phyloP scores from a whole-genome alignment of 805 yeast species.

The Starmerella scarabaei region DNA sequence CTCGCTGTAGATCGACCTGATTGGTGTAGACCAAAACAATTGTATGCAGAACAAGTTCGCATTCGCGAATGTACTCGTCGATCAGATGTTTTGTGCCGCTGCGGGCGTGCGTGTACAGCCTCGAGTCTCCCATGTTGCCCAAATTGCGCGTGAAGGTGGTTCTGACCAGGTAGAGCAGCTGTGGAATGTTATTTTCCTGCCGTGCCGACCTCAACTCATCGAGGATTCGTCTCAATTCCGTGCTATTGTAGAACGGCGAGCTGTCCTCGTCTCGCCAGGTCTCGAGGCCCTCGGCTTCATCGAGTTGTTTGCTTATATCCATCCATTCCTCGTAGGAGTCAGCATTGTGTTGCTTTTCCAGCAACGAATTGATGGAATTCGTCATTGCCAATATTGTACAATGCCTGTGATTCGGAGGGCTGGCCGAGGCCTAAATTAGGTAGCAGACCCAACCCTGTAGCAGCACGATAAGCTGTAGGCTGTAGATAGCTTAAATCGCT shows the following conservation, averaged over 20 bases:
- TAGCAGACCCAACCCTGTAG: too few species aligned
- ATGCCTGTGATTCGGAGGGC: too few species aligned
- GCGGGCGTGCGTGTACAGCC: conserved; percentile 61
- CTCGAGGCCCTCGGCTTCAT: conserved; percentile 47
- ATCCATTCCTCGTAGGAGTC: conserved; percentile 47
- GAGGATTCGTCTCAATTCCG: conserved; percentile 41
- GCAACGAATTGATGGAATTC: too few species aligned
- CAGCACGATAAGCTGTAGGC: too few species aligned
- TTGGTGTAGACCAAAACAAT: conserved; percentile 16
- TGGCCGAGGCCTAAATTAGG: too few species aligned
- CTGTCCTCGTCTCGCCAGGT: conserved; percentile 55
- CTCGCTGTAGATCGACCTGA: neutral
- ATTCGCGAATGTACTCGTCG: conserved; percentile 72
- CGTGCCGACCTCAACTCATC: conserved; percentile 50
- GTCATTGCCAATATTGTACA: too few species aligned
- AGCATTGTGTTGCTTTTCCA: conserved; percentile 15
- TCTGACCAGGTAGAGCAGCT: conserved; percentile 58
- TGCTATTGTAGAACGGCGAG: conserved; percentile 61
- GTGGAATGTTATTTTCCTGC: conserved; percentile 40
- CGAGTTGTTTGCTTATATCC: conserved; percentile 48
- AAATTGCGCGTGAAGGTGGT: conserved; percentile 76
- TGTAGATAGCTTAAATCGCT: too few species aligned
- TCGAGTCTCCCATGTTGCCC: conserved; percentile 75
- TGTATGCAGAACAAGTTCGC: conserved; percentile 38
- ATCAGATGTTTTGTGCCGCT: conserved; percentile 77